Base-by-base conservation (phyloP, 2,329 filamentous ascomycete species). In the Xylariales sp. region DNA sequence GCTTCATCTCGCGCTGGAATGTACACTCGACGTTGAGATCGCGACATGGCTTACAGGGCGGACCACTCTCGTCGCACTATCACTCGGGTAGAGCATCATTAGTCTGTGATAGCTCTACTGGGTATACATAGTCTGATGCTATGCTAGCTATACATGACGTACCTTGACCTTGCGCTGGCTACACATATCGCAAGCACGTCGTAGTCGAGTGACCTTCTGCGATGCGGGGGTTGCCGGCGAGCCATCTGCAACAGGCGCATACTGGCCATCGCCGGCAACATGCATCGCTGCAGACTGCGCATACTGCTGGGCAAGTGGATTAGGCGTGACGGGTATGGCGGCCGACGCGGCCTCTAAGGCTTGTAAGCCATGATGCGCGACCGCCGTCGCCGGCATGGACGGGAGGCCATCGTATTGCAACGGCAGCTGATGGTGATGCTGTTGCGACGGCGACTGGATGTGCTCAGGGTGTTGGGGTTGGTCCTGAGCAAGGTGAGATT, bases 121-220 rank as follows among this genome's bases (percentile, higher is more conserved):
- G 6, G n/a, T 7, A 7, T 12, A 21, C 18, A 20, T 39, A n/a
- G n/a, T n/a, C n/a, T 12, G 19, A 16, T 16, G 31, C n/a, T n/a
- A n/a, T n/a, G n/a, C n/a, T n/a, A n/a, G n/a, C n/a, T n/a, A n/a
- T n/a, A 14, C 5, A 16, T 24, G 16, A 41, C 57, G 27, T 43
- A 68, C 66, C 61, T 80, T 80, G 32, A 80, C 76, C 47, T 80
- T 80, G 43, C 76, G 73, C 58, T 75, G 71, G 44, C 76, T 79
- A 55, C 76, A 80, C 68, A 80, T 74, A 49, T 80, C 76, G 51
- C 76, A 80, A 11, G 76, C 76, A 37, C 76, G 71, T 45, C 76
- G 67, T 22, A 80, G 65, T 5, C 76, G 71, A 20, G 74, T 79
- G 33, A 74, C 62, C 59, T 77, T 78, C 20, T 58, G 55, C 8